phyloP scores from a whole-genome alignment of 768 basidiomycete species.

The Mycena amicta region DNA sequence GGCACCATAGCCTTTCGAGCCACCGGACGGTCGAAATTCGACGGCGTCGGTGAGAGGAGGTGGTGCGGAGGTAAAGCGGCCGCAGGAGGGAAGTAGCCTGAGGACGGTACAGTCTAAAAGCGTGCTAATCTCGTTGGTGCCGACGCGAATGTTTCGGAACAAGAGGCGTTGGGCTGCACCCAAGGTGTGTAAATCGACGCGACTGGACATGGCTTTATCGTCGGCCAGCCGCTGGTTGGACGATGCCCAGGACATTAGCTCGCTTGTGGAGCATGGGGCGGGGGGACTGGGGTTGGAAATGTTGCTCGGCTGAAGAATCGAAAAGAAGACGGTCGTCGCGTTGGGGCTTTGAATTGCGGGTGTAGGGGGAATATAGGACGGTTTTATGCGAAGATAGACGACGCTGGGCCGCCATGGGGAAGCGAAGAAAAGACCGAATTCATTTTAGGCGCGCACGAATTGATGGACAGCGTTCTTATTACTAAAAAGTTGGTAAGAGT shows the following conservation, averaged over 20 bases:
- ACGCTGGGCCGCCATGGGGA: neutral
- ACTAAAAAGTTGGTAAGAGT: too few relatives aligned
- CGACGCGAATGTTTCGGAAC: slow-evolving; percentile 18
- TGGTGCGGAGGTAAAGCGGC: slow-evolving; percentile 6
- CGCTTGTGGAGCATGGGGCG: slow-evolving; percentile 8
- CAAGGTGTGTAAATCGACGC: slow-evolving; percentile 12
- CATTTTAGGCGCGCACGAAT: neutral
- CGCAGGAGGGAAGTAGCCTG: slow-evolving; percentile 5
- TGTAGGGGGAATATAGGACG: slow-evolving; percentile 11
- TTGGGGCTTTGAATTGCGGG: slow-evolving; percentile 12
- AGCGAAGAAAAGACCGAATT: neutral
- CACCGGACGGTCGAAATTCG: slow-evolving; percentile 10
- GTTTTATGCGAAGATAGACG: slow-evolving; percentile 4
- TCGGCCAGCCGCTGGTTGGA: too few relatives aligned
- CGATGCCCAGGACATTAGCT: slow-evolving; percentile 10
- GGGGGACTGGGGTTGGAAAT: neutral
- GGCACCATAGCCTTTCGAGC: slow-evolving; percentile 2
- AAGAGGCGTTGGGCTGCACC: slow-evolving; percentile 14
- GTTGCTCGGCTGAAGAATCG: neutral
- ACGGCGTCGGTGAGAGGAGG: slow-evolving; percentile 10
- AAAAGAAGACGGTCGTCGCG: slow-evolving; percentile 15
- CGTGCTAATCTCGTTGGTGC: slow-evolving; percentile 13
- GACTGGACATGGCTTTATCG: slow-evolving; percentile 7
- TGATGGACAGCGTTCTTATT: slow-evolving; percentile 1
- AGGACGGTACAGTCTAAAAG: slow-evolving; percentile 15